Base-by-base conservation (phyloP, 2,329 filamentous ascomycete species). In the Annulohypoxylon truncatum region DNA sequence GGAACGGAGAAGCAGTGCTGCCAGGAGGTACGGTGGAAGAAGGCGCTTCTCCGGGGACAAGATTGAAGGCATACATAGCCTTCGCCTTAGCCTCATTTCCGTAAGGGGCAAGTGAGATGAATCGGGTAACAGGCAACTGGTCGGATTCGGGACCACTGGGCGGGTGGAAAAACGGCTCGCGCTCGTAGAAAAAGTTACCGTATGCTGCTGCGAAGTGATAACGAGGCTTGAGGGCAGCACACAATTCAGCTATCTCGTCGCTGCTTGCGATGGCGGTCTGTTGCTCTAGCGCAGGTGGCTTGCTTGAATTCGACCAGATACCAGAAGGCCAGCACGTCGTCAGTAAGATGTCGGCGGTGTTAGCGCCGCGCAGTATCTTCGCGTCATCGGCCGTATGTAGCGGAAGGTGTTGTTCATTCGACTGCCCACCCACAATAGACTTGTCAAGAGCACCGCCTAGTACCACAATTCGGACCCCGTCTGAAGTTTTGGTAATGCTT, bases 121-220 rank as follows among this genome's bases (percentile, higher is more conserved):
- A 99, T 15, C 96, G 89, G 1, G 96, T 98, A 8, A 96, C 79
- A 1, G 84, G 81, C 69, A 85, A 85, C 20, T 83, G 79, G 61
- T 89, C 84, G 5, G 77, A 72, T 0, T 81, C 81, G 12, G 80
- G 79, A 35, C 79, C 77, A 5, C 79, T 71, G 1, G 71, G 56
- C 1, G 86, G 84, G 76, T 97, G 90, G 74, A 96, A 90, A 81
- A 97, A 99, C 0, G 95, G 93, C 78, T 98, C 96, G 60, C 96
- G 89, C 80, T 99, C 95, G 77, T 90, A 98, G 79, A 92, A 95
- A 73, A 89, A 89, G 5, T 84, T 80, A 7, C 77, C 78, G 0
- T 88, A 84, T 0, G 92, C 92, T 2, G 87, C 83, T 1, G 92
- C 89, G 74, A 98, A 90, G 78, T 98, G 94, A 75, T 99, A 99